Evolutionary conservation across 2,329 filamentous ascomycete species (phyloP).

Genomic region (Calonectria naviculata): DNA sequence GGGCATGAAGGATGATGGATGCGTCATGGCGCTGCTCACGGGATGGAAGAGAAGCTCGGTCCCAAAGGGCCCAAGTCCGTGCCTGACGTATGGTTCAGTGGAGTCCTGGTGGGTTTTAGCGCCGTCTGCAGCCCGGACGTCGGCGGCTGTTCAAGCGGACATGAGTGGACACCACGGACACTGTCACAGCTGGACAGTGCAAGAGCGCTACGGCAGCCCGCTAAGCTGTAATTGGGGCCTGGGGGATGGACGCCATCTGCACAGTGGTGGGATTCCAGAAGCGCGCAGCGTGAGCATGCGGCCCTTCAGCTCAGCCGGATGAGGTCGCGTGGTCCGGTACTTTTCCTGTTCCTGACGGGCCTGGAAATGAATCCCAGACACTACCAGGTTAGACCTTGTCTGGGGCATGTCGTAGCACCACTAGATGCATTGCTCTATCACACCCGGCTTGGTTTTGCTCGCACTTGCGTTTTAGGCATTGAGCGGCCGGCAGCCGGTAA

Average conservation of each 20-base stretch:
- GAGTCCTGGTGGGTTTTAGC: conserved; percentile 18
- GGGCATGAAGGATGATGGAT: conserved; percentile 26
- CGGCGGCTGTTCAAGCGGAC: conserved; percentile 8
- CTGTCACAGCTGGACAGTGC: conserved; percentile 1
- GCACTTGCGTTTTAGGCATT: background rate
- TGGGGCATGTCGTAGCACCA: background rate
- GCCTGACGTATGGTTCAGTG: conserved; percentile 23
- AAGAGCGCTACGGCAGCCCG: conserved; percentile 1
- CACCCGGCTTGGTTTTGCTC: background rate
- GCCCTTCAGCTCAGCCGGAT: conserved; percentile 18
- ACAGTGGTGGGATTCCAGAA: conserved; percentile 6
- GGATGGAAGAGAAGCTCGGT: conserved; percentile 7
- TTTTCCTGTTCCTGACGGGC: conserved; percentile 10
- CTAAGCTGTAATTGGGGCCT: conserved; percentile 9
- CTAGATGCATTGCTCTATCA: background rate
- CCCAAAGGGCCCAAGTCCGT: conserved; percentile 3
- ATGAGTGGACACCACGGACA: conserved; percentile 1
- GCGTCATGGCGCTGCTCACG: conserved; percentile 28
- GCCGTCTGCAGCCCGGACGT: conserved; percentile 3
- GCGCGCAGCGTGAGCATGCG: conserved; percentile 10
- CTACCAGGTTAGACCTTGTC: background rate
- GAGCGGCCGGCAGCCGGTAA: background rate
- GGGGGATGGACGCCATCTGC: background rate
- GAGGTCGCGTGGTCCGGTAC: conserved; percentile 12
- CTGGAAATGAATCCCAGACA: background rate